phyloP scores from a whole-genome alignment of 1,139 yeast genomes.

The Yamadazyma atlantica region DNA sequence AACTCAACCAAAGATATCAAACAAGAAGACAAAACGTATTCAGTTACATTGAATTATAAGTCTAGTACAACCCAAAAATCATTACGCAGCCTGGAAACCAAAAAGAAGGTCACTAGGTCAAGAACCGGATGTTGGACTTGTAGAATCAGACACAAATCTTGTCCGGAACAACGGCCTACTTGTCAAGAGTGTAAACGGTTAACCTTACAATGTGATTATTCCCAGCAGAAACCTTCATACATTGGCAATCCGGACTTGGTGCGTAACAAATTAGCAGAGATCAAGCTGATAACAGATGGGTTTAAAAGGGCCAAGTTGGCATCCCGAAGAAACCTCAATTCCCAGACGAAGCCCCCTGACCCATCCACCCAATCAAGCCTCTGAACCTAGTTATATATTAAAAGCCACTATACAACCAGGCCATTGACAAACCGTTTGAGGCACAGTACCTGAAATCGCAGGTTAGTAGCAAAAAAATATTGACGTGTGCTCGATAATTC shows the following conservation, averaged over 20 bases:
- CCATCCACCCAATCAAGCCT: neutral
- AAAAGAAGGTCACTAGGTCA: constrained; percentile 24
- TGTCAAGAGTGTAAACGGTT: constrained; percentile 57
- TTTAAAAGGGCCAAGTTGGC: constrained; percentile 17
- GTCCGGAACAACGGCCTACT: constrained; percentile 59
- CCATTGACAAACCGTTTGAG: no score
- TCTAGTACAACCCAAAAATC: neutral
- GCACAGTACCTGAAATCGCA: neutral
- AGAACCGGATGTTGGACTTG: constrained; percentile 72
- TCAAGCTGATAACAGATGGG: constrained; percentile 35
- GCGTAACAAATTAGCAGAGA: constrained; percentile 47
- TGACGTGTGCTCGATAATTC: no score
- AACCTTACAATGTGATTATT: constrained; percentile 47
- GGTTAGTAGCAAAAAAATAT: no score
- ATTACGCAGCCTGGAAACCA: neutral
- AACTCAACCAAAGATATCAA: no score
- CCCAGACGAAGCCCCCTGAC: no score
- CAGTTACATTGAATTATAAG: no score
- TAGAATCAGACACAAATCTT: constrained; percentile 61
- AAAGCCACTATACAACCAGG: no score
- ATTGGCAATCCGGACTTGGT: constrained; percentile 45
- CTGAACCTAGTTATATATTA: neutral
- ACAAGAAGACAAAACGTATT: no score
- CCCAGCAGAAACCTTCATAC: constrained; percentile 50
- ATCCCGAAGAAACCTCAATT: neutral